Percentiles rank a stretch among this genome's conserved stretches.
These are phyloP conservation scores for Ophiobolus disseminans DNA, from an alignment of 2,329 filamentous ascomycete species.

Conservation along the genomic window DNA sequence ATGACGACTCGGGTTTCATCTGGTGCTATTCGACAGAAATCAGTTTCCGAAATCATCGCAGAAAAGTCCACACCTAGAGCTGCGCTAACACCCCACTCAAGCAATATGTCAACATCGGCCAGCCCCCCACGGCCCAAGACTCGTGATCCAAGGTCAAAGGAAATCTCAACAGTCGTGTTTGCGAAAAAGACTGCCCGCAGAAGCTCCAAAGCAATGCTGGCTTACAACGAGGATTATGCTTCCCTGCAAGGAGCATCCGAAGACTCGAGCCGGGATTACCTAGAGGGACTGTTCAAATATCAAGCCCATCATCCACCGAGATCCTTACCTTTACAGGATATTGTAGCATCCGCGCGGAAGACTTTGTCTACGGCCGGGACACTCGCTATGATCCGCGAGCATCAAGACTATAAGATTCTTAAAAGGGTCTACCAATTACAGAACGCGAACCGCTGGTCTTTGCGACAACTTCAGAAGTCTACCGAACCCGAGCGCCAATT, in stretches of 20 bases:
- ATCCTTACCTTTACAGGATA: conserved; percentile 66
- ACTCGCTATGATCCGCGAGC: conserved; percentile 81
- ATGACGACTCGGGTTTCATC: conserved; percentile 75
- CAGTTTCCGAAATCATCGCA: conserved; percentile 74
- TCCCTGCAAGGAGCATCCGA: conserved; percentile 56
- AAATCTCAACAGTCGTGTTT: conserved; percentile 78
- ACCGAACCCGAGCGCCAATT: conserved; percentile 78
- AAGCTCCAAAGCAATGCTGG: conserved; percentile 39
- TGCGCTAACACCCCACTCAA: conserved; percentile 49
- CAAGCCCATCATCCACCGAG: conserved; percentile 65
- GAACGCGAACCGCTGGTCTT: conserved; percentile 88
- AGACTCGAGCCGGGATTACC: conserved; percentile 62
- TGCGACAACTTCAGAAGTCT: conserved; percentile 85
- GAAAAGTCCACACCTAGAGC: conserved; percentile 59
- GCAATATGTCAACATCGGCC: conserved; percentile 32
- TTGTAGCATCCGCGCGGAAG: conserved; percentile 85
- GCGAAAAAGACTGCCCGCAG: conserved; percentile 63
- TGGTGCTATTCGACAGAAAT: conserved; percentile 73
- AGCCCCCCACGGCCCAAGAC: conserved; percentile 34
- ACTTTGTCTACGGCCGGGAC: conserved; percentile 87
- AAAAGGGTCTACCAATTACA: conserved; percentile 89
- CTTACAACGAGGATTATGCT: conserved; percentile 50
- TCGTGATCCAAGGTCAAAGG: conserved; percentile 59
- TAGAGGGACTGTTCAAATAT: conserved; percentile 66
- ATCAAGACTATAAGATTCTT: conserved; percentile 85